These are phyloP conservation scores for Alternaria sp. DNA, from an alignment of 2,329 filamentous ascomycete species.

Conservation along the genomic window DNA sequence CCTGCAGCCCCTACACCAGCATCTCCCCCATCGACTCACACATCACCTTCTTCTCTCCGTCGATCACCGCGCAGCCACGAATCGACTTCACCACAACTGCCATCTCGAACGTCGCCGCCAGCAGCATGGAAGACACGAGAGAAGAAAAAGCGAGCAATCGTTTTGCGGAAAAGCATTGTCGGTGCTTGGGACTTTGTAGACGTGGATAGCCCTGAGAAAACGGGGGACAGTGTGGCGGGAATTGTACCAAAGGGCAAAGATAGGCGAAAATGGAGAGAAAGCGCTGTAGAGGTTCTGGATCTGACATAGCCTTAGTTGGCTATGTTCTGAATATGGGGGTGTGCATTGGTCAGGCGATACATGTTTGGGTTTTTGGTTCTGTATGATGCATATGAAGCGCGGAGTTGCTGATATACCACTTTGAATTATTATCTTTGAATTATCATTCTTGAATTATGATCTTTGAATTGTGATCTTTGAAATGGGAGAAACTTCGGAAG, in stretches of 20 bases:
- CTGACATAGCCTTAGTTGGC: constrained; percentile 26
- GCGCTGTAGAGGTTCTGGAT: constrained; percentile 49
- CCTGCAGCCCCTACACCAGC: background rate
- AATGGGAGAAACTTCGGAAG: too few species aligned
- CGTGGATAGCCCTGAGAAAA: constrained; percentile 26
- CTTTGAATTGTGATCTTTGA: too few species aligned
- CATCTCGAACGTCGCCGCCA: constrained; percentile 21
- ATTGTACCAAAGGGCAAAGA: constrained; percentile 33
- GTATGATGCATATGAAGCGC: background rate
- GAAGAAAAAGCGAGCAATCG: constrained; percentile 44
- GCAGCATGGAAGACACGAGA: constrained; percentile 43
- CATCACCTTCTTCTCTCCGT: constrained; percentile 15
- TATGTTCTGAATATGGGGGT: background rate
- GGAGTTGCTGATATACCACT: background rate
- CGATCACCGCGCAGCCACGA: constrained; percentile 35
- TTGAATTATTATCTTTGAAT: background rate
- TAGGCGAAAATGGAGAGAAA: constrained; percentile 47
- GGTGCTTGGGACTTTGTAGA: constrained; percentile 48
- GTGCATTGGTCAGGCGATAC: background rate
- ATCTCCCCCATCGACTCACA: constrained; percentile 16
- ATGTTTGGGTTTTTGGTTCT: too few species aligned
- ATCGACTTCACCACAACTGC: constrained; percentile 10
- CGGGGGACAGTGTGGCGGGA: background rate
- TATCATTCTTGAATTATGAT: too few species aligned
- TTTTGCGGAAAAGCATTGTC: constrained; percentile 43